A percentile compares a stretch with the other conserved stretches of the same genome.
These are phyloP conservation scores for Populus tomentosa DNA, from an alignment of 441 rosid species.

Conservation along the genomic window DNA sequence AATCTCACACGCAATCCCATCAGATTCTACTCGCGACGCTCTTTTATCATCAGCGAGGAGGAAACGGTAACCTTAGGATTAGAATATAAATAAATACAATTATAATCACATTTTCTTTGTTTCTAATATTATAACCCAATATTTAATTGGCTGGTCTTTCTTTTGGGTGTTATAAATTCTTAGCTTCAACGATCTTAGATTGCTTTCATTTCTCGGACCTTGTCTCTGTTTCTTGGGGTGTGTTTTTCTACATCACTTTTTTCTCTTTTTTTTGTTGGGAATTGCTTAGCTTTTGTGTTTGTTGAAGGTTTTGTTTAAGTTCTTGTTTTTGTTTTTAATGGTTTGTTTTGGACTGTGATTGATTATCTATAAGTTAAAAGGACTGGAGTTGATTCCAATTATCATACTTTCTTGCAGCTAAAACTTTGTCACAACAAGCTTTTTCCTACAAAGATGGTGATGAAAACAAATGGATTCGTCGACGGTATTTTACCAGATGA, in stretches of 20 bases:
- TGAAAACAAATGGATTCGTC: slow-evolving; percentile 38
- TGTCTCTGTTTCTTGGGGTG: not conserved
- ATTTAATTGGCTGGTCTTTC: not conserved
- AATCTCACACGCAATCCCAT: slow-evolving; percentile 13
- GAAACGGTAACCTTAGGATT: not conserved
- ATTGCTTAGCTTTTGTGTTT: not conserved
- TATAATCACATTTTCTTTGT: not conserved
- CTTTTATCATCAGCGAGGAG: not conserved
- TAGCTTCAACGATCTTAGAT: not conserved
- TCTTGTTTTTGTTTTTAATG: not conserved
- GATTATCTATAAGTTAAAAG: not conserved
- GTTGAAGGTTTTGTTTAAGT: slow-evolving; percentile 1
- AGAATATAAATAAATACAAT: too few species aligned
- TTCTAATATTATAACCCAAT: not conserved
- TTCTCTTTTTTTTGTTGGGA: too few species aligned
- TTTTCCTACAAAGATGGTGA: slow-evolving; percentile 19
- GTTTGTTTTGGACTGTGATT: not conserved
- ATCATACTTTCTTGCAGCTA: slow-evolving; percentile 16
- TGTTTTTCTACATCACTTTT: not conserved
- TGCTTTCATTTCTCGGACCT: not conserved
- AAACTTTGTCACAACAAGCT: slow-evolving; percentile 1
- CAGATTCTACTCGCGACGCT: slow-evolving; percentile 7
- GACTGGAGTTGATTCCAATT: not conserved
- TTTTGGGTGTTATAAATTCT: not conserved
- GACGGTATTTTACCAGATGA: slow-evolving; percentile 56